These are phyloP conservation scores for Amanita inopinata DNA, from an alignment of 768 basidiomycete species.

Conservation along the genomic window DNA sequence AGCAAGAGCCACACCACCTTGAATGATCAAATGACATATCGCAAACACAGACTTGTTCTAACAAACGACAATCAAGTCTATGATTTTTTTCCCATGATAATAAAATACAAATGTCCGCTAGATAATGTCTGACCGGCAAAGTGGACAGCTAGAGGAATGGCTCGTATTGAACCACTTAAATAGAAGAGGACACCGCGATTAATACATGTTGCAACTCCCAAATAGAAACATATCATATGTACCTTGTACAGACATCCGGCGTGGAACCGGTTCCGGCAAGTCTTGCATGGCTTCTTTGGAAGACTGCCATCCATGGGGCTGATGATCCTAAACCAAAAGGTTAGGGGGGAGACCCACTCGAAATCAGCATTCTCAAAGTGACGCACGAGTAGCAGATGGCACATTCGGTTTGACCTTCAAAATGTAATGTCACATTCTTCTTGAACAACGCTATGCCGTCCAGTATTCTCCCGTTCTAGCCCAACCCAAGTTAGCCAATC, in stretches of 20 bases:
- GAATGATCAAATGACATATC: no score
- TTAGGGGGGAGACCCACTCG: background rate
- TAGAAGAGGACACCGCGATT: no score
- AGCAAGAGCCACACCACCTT: no score
- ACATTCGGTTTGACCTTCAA: conserved; percentile 93
- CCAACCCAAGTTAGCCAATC: background rate
- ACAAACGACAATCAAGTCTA: background rate
- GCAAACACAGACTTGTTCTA: no score
- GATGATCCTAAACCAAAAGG: conserved; percentile 54
- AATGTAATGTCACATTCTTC: conserved; percentile 87
- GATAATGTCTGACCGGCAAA: conserved; percentile 81
- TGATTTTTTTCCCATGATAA: background rate
- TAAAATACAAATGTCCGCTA: background rate
- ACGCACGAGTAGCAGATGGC: conserved; percentile 91
- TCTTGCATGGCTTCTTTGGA: conserved; percentile 86
- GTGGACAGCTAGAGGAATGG: conserved; percentile 83
- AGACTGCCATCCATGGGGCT: conserved; percentile 81
- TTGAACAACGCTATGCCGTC: conserved; percentile 89
- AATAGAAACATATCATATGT: background rate
- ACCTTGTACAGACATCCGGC: conserved; percentile 88
- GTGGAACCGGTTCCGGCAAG: conserved; percentile 93
- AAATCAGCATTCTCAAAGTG: background rate
- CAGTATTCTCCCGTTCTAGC: conserved; percentile 79
- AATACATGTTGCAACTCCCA: no score
- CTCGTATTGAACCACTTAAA: conserved; percentile 83